phyloP scores from a whole-genome alignment of 257 asterid species.

The Henckelia pumila region DNA sequence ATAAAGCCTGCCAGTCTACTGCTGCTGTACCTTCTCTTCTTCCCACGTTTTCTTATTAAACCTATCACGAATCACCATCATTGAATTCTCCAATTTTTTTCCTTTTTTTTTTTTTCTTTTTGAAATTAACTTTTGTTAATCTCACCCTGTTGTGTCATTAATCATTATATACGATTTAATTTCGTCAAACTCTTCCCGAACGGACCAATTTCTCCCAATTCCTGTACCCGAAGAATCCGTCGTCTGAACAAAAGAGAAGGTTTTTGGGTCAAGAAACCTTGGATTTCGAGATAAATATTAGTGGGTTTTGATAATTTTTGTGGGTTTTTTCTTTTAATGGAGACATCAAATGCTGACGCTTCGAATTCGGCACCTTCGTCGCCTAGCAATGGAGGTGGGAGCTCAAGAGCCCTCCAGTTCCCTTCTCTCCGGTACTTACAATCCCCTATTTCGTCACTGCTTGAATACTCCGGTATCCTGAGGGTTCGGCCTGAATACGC shows the following conservation, averaged over 20 bases:
- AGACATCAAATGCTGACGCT: slow-evolving; percentile 43
- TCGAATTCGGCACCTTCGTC: slow-evolving; percentile 35
- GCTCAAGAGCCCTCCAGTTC: slow-evolving; percentile 37
- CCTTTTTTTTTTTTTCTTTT: neutral
- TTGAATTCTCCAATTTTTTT: neutral
- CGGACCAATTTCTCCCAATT: neutral
- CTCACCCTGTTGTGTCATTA: neutral
- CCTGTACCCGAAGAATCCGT: neutral
- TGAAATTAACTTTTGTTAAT: neutral
- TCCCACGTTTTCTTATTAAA: neutral
- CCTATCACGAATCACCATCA: no score
- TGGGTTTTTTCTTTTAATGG: slow-evolving; percentile 36
- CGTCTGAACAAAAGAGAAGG: slow-evolving; percentile 19
- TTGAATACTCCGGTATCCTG: slow-evolving; percentile 66
- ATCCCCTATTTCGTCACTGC: slow-evolving; percentile 56
- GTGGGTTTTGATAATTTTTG: neutral
- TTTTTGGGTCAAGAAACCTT: neutral
- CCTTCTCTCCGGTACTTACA: slow-evolving; percentile 47
- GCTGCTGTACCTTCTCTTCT: neutral
- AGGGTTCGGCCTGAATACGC: slow-evolving; percentile 53
- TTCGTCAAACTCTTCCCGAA: neutral
- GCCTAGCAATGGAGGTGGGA: slow-evolving; percentile 37
- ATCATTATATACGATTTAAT: neutral
- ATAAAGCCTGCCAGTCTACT: neutral
- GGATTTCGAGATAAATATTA: slow-evolving; percentile 8